A percentile compares a stretch with the other conserved stretches of the same genome.
These are phyloP conservation scores for Trichoderma parareesei DNA, from an alignment of 495 filamentous ascomycete genomes.

Conservation along the genomic window DNA sequence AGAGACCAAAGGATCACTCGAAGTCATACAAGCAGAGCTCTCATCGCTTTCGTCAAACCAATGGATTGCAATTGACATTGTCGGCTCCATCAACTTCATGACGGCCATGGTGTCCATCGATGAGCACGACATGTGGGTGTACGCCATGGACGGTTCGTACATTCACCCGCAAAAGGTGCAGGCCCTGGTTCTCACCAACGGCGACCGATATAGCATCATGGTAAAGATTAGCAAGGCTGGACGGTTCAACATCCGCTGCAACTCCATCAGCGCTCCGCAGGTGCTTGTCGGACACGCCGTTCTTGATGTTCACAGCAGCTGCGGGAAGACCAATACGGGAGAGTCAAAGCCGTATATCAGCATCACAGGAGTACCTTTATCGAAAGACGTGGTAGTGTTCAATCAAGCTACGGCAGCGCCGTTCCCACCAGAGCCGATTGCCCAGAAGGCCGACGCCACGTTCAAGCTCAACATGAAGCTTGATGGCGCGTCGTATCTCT, in stretches of 20 bases:
- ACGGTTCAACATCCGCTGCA: constrained; percentile 35
- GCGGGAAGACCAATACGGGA: background rate
- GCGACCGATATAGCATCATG: constrained; percentile 35
- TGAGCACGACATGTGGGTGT: constrained; percentile 35
- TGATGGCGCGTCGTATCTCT: constrained; percentile 35
- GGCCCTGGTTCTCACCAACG: constrained; percentile 29
- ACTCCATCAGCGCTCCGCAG: constrained; percentile 25
- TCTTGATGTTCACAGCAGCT: constrained; percentile 27
- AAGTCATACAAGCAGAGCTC: constrained; percentile 28
- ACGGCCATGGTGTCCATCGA: constrained; percentile 37
- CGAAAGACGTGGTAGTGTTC: constrained; percentile 30
- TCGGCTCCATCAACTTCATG: constrained; percentile 33
- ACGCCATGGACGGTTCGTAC: constrained; percentile 38
- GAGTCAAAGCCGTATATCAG: constrained; percentile 33
- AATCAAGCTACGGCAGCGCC: constrained; percentile 27
- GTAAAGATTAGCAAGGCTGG: constrained; percentile 28
- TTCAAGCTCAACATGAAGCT: constrained; percentile 32
- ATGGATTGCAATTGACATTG: constrained; percentile 44
- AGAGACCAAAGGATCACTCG: constrained; percentile 29
- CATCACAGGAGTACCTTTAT: constrained; percentile 30
- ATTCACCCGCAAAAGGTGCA: constrained; percentile 33
- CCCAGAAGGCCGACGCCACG: constrained; percentile 32
- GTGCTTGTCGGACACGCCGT: constrained; percentile 26
- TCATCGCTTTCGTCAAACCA: constrained; percentile 13
- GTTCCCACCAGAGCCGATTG: constrained; percentile 33